These are phyloP conservation scores for Hevea brasiliensis DNA, from an alignment of 345 rosid species.

Conservation along the genomic window DNA sequence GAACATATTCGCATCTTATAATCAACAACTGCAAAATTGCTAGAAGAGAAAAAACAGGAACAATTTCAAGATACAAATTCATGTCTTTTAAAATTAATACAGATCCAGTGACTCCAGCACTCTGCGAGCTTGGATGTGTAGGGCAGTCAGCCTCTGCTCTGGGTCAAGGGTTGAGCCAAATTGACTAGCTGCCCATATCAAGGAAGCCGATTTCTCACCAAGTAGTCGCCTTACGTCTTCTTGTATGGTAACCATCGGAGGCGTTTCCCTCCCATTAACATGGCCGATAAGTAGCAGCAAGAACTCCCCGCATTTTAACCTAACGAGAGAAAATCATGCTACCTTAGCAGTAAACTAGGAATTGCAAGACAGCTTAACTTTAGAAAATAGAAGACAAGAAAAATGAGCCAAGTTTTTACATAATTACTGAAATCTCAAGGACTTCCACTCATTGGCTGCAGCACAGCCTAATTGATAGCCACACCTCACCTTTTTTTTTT, in stretches of 20 bases:
- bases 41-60: background rate
- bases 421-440: no score
- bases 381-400: background rate
- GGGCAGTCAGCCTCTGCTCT: conserved; percentile 74
- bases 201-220: conserved; percentile 91
- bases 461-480: no score
- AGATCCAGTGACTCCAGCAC: conserved; percentile 84
- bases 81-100: conserved; percentile 8
- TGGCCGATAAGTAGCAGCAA: conserved; percentile 86
- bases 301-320: conserved; percentile 96
- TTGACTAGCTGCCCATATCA: conserved; percentile 98
- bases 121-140: conserved; percentile 91
- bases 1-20: background rate
- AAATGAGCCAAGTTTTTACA: no score
- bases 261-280: conserved; percentile 70
- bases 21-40: background rate
- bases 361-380: background rate
- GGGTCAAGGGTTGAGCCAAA: conserved; percentile 85
- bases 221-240: conserved; percentile 83
- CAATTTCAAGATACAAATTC: background rate
- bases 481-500: no score
- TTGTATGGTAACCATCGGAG: conserved; percentile 81
- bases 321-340: conserved; percentile 19
- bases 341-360: conserved; percentile 3
- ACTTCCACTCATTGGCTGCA: no score